Base-by-base conservation (phyloP, 2,329 filamentous ascomycete species). In the Rachicladosporium sp. region DNA sequence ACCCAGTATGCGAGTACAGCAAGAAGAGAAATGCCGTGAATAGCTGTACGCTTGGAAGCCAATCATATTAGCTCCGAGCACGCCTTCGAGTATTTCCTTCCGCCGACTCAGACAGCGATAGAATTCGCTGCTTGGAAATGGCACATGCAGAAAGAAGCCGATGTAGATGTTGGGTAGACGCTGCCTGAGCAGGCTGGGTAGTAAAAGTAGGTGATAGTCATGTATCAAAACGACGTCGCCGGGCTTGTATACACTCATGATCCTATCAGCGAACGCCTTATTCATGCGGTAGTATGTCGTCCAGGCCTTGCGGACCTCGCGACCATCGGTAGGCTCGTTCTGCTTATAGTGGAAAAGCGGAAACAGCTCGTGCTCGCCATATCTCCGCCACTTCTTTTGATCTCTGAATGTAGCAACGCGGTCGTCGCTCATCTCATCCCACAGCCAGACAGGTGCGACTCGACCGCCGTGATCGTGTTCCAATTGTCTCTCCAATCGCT, bases 31-130 rank as follows among this genome's bases (percentile, higher is more conserved):
- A 61, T 96, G 89, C 15, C 88, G 78, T 10, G 88, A 89, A 61
- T 94, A 96, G 60, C 87, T 91, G 66, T 87, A 91, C 6, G 87
- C 91, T 62, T 96, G 89, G 66, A 96, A 95, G 1, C 87, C 88
- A 46, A 96, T 77, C 67, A 96, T 79, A 61, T 95, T 95, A 41
- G 89, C 77, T 11, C 89, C 88, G 32, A 96, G 70, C 35, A 94
- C 78, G 36, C 91, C 91, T 50, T 91, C 86, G 10, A 96, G 69
- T 8, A 96, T 73, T 58, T 95, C 87, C 62, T 93, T 94, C 50
- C 89, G 77, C 47, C 85, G 78, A 30, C 85, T 83, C 41, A 95
- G 69, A 59, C 88, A 94, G 35, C 88, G 78, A 58, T 95, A 76
- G 57, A 93, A 95, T 62, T 96, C 91, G 69, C 85, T 93, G 63